Base-by-base conservation (phyloP, 345 rosid species). In the Gossypium herbaceum region DNA sequence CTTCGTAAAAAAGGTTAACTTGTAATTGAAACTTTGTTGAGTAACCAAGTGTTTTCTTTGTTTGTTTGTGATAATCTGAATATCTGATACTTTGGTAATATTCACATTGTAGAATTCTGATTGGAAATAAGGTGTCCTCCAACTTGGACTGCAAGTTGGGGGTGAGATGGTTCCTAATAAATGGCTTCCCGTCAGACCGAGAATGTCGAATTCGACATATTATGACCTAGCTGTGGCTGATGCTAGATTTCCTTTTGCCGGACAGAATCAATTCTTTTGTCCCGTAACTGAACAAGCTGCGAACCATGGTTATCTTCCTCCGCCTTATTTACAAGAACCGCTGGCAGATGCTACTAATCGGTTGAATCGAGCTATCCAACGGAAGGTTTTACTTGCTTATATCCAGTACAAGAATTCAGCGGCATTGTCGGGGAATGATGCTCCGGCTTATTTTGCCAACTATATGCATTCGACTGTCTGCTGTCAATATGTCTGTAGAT, bases 401-500 rank as follows among this genome's bases (percentile, higher is more conserved):
- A 34, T 56, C 55, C 56, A 62, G 24, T 45, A 68, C 48, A 82
- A 80, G 80, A 73, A 27, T 12, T 76, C 80, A 20, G 47, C 7
- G 25, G 15, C 16, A 47, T 43, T 69, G 10, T 5, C 17, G 2
- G 73, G 56, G 59, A 66, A 76, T 59, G 34, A 52, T 51, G 79
- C 41, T 34, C 41, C 41, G 7, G 41, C 54, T 66, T 82, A 79
- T 74, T 84, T 80, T 22, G 62, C 80, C 27, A 68, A 78, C 24
- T 17, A 73, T 52, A 67, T 78, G 76, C 87, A 84, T 71, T 76
- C 79, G 76, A 63, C 52, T 19, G 47, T 56, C 71, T 84, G 85
- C 57, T 51, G 57, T 12, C n/a, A 39, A 12, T 3, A 12, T 74
- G 72, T 27, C 50, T 85, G 87, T 52, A 39, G 27, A 45, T 85